Evolutionary conservation across 2,329 filamentous ascomycete species (phyloP).

Genomic region (Diaporthe velutina): DNA sequence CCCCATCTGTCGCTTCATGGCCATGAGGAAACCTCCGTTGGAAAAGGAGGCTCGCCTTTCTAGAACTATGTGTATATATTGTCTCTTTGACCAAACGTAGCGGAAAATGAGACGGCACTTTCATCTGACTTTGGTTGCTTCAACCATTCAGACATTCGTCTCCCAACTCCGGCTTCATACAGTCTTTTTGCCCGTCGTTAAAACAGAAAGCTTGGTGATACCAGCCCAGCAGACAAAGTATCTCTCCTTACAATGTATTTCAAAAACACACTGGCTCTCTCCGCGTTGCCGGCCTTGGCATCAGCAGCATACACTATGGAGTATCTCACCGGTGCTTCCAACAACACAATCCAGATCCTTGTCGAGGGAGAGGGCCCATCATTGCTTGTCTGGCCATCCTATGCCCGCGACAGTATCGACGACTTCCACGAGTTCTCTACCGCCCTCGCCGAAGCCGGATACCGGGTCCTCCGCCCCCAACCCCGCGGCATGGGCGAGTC

Average conservation of each 20-base stretch:
- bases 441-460: neutral
- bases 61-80: neutral
- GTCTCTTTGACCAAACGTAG: neutral
- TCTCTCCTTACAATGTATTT: neutral
- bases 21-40: neutral
- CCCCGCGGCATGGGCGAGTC: conserved; percentile 2
- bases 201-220: neutral
- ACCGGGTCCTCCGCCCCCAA: conserved; percentile 1
- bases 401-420: neutral
- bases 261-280: neutral
- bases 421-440: conserved; percentile 16
- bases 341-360: conserved; percentile 17
- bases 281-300: neutral
- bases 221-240: neutral
- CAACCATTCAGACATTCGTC: neutral
- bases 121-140: neutral
- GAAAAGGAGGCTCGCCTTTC: neutral
- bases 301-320: conserved; percentile 1
- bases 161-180: neutral
- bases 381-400: conserved; percentile 3
- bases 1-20: neutral
- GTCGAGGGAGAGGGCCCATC: conserved; percentile 6
- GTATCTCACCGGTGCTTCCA: conserved; percentile 4
- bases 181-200: neutral
- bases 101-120: neutral